Conservation (phyloP, 2,329 filamentous ascomycete species). For the Fusarium musae region DNA sequence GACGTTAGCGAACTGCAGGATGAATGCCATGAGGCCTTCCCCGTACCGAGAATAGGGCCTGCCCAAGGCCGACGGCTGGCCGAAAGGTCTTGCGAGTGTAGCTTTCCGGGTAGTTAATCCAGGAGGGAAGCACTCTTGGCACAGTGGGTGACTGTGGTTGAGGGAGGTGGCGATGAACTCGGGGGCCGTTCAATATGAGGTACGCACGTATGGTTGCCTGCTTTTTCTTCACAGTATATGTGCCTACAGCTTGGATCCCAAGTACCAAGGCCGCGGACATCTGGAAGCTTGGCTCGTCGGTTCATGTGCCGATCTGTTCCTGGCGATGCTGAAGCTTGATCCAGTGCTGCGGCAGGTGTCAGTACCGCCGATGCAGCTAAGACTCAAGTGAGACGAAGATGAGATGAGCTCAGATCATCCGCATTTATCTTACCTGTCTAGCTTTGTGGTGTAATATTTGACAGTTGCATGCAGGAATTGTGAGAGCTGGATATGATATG, state of each 20-base stretch:
- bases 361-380: not conserved
- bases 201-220: not conserved
- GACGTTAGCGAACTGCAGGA: not conserved
- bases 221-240: no score
- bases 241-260: not conserved
- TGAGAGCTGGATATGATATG: not conserved
- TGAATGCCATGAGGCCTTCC: not conserved
- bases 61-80: not conserved
- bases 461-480: no score
- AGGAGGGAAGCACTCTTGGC: not conserved
- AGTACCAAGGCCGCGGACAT: not conserved
- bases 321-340: not conserved
- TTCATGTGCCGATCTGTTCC: not conserved
- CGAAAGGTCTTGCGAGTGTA: not conserved
- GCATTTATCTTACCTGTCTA: not conserved
- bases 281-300: not conserved
- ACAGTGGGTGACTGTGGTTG: not conserved
- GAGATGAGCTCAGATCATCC: not conserved
- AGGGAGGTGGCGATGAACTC: not conserved
- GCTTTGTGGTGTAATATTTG: not conserved
- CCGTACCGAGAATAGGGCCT: not conserved
- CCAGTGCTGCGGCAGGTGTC: not conserved
- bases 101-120: not conserved
- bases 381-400: not conserved
- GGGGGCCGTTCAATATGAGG: no score